A percentile compares a stretch with the other conserved stretches of the same genome.
phyloP scores from a whole-genome alignment of 2,329 filamentous ascomycete species.

The Metarhizium robertsii region DNA sequence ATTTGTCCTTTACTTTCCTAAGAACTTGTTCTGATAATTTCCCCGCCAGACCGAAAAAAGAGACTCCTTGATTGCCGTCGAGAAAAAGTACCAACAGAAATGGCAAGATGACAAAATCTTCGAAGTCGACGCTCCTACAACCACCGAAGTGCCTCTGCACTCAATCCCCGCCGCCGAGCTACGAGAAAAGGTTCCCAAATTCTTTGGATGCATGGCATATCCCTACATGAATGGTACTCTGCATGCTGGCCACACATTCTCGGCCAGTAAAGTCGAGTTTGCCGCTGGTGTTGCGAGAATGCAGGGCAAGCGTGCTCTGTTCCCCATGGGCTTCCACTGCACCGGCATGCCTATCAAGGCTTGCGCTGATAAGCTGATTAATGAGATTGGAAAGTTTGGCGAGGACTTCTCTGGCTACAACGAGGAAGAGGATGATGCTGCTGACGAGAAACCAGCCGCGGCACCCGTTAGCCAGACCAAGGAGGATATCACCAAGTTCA shows the following conservation, averaged over 20 bases:
- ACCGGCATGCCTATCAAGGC: constrained; percentile 98
- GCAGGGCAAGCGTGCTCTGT: constrained; percentile 79
- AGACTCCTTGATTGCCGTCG: constrained; percentile 69
- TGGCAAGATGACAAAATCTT: constrained; percentile 51
- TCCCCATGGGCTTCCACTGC: constrained; percentile 84
- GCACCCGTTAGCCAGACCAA: constrained; percentile 57
- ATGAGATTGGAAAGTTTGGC: constrained; percentile 85
- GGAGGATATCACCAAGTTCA: constrained; percentile 85
- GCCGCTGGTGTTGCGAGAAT: constrained; percentile 77
- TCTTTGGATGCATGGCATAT: constrained; percentile 56
- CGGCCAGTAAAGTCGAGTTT: constrained; percentile 89
- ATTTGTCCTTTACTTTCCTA: background rate
- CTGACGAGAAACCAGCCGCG: constrained; percentile 36
- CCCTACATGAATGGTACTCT: constrained; percentile 79
- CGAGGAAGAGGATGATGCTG: constrained; percentile 38
- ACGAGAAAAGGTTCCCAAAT: constrained; percentile 77
- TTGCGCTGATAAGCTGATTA: constrained; percentile 86
- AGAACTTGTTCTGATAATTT: background rate
- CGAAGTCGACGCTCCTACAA: constrained; percentile 74
- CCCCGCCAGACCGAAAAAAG: constrained; percentile 67
- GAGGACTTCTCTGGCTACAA: constrained; percentile 73
- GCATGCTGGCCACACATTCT: constrained; percentile 89
- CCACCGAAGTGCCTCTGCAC: constrained; percentile 65
- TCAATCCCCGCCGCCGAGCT: constrained; percentile 66
- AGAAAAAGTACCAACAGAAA: constrained; percentile 86